Percentiles rank a stretch among this genome's conserved stretches.
phyloP scores from a whole-genome alignment of 495 filamentous ascomycete genomes.

The Corynascus novoguineensis region DNA sequence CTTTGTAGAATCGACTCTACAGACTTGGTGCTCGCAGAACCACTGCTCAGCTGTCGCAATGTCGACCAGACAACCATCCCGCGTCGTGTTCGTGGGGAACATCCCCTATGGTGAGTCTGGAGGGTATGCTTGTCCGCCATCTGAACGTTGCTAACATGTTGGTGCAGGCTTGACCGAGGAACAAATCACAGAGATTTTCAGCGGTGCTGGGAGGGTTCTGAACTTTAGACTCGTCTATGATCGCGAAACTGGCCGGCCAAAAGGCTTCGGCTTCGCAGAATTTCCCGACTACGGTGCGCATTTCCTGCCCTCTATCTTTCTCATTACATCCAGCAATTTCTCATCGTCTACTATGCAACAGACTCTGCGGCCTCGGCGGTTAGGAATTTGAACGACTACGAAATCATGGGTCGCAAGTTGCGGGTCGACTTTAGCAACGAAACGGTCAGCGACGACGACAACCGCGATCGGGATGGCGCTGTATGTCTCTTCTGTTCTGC shows the following conservation, averaged over 20 bases:
- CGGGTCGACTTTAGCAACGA: constrained; percentile 94
- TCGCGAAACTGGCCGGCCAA: constrained; percentile 87
- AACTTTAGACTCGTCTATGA: constrained; percentile 95
- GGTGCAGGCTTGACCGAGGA: constrained; percentile 80
- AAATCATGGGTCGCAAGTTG: constrained; percentile 91
- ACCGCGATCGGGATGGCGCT: constrained; percentile 26
- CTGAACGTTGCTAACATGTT: neutral
- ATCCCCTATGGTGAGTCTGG: constrained; percentile 60
- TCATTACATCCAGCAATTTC: neutral
- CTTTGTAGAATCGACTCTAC: neutral
- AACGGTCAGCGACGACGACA: constrained; percentile 66
- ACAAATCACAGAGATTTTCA: constrained; percentile 86
- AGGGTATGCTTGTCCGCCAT: neutral
- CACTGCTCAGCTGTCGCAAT: constrained; percentile 27
- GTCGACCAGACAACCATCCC: constrained; percentile 48
- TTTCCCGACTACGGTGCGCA: constrained; percentile 66
- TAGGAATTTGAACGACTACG: constrained; percentile 91
- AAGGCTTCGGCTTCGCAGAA: constrained; percentile 95
- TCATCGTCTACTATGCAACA: constrained; percentile 17
- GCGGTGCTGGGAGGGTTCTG: constrained; percentile 78
- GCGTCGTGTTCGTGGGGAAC: constrained; percentile 77
- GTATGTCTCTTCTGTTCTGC: constrained; percentile 15
- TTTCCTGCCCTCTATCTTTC: neutral
- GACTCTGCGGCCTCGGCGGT: constrained; percentile 93
- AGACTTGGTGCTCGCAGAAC: neutral